Evolutionary conservation across 805 yeast species (phyloP), one percentile per base, ranked within the genome.

Genomic region (Yarrowia phangngaensis): DNA sequence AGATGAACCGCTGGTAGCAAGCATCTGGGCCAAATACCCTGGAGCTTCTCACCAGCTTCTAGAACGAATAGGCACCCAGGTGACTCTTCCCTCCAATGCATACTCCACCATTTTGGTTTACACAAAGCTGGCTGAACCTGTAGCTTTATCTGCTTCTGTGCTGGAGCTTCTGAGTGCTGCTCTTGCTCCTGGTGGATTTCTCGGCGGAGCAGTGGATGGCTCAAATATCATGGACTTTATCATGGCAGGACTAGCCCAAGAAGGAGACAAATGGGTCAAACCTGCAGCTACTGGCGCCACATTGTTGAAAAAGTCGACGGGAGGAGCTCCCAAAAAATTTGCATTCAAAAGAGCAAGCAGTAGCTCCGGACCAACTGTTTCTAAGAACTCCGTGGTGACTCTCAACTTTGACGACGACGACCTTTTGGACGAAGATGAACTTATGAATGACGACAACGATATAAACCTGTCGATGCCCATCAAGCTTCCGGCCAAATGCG

Each of bases 401-500:
- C 70, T 71, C 60, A 71, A 72, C 34, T 64, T 75, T 30, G 67
- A 68, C 24, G 74, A 66, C 7, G 76, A 72, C 32, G 82, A 73
- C 5, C 66, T 74, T 20, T 72, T 78, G 50, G 76, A 78, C 57
- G 86, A 79, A 54, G 74, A 77, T 54, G 78, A 75, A n/a, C 66
- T 77, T 20, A 62, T 78, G 28, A 64, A 58, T 12, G 78, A 71
- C 46, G 68, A 63, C 14, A 77, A 71, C 46, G 68, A 63, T 13
- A 69, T 64, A 12, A 67, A 55, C 23, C 52, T 53, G 34, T 38
- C 38, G 29, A 50, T 52, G 20, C 68, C 72, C 53, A 66, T 79
- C 40, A 70, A 76, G 19, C 71, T 75, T 22, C 90, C 92, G 12
- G 70, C 74, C 38, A 71, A 74, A 56, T 79, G 86, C 61, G 76